Evolutionary conservation across 768 basidiomycete species (phyloP), one percentile per base, ranked within the genome.

Genomic region (Termitomyces sp.): DNA sequence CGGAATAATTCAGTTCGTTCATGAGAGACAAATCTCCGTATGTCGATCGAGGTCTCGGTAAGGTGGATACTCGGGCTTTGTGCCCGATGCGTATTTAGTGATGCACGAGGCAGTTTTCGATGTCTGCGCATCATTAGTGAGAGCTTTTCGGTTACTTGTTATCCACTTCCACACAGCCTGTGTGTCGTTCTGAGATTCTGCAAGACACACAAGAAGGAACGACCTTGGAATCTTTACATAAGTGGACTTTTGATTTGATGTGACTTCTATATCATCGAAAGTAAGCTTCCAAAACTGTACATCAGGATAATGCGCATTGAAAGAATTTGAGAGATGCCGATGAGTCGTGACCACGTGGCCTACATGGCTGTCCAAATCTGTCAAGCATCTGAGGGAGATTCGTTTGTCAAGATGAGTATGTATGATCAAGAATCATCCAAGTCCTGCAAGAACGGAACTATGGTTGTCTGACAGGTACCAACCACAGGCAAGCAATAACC

Each of bases 391-490:
- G 29, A 50, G 12, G 55, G 52, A 55, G 54, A 58, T 33, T 31
- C 13, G 12, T 39, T 39, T 55, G 57, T 60, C 57, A 59, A 57
- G 48, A 45, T 51, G 55, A 39, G 51, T 31, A 50, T 48, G 47
- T n/a, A n/a, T n/a, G n/a, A 60, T 31, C 41, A 39, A 5, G 20
- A 46, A 45, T 57, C 33, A 49, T 73, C 73, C 72, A n/a, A n/a
- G 6, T 29, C 29, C 29, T 74, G 68, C 65, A 72, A 73, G 68
- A 59, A 67, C 74, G 74, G 73, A 72, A 57, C 29, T 61, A 70
- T 72, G 73, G 70, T 72, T 73, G 73, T 72, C 65, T 69, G 63
- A 65, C 66, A 69, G 69, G 71, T 60, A 71, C 69, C 44, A 36
- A 46, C 15, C 51, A 55, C n/a, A 65, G 45, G 24, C 54, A 18